Conservation (phyloP, 345 rosid species). For the Excoecaria cochinchinensis region DNA sequence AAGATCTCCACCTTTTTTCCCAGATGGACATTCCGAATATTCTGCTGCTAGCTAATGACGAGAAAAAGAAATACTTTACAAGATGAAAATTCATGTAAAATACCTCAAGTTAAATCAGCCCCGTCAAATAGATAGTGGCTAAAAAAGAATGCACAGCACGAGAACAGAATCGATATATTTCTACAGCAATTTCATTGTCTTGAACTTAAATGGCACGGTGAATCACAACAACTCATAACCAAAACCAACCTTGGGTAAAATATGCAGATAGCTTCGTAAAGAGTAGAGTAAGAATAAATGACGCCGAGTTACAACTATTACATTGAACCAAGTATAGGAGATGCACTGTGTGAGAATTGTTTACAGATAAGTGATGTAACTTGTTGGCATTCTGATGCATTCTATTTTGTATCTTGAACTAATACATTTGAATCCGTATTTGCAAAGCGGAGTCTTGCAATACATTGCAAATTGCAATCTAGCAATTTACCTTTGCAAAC, state of each 20-base stretch:
- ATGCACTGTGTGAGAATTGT: neutral
- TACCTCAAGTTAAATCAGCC: neutral
- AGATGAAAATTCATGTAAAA: neutral
- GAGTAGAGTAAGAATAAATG: neutral
- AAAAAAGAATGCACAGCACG: neutral
- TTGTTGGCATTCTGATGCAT: neutral
- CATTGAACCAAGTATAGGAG: neutral
- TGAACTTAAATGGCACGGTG: neutral
- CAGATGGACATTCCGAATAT: conserved; percentile 94
- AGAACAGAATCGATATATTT: neutral
- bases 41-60: conserved; percentile 74
- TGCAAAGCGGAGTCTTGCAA: neutral
- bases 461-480: neutral
- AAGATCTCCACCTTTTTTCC: conserved; percentile 97
- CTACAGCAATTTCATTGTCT: neutral
- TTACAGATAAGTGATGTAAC: neutral
- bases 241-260: neutral
- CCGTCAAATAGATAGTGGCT: neutral
- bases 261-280: neutral
- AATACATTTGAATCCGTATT: neutral
- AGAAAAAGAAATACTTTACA: neutral
- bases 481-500: conserved; percentile 73
- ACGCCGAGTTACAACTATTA: neutral
- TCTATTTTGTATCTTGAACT: neutral
- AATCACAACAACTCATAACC: neutral